phyloP scores from a whole-genome alignment of 139 green algal species.

The Chlorella sp. region DNA sequence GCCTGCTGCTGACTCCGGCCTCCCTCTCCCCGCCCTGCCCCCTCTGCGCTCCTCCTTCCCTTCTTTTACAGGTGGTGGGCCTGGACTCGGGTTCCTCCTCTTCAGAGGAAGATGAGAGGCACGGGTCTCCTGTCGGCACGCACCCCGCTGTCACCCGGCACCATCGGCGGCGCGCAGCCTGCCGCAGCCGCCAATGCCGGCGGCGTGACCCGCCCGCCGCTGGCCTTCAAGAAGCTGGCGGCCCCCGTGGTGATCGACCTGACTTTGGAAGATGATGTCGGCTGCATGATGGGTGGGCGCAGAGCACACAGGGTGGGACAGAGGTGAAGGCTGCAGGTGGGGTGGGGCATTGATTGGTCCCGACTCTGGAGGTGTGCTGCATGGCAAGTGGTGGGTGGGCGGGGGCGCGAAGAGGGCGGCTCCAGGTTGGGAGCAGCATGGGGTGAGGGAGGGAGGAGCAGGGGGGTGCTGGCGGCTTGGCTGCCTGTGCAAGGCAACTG shows the following conservation, averaged over 20 bases:
- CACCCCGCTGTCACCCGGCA: not conserved
- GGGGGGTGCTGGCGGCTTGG: too few species aligned
- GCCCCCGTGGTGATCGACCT: slow-evolving; percentile 12
- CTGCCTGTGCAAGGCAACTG: too few species aligned
- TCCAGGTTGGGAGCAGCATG: not conserved
- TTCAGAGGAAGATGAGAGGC: not conserved
- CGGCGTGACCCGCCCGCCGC: not conserved
- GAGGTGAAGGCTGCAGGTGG: too few species aligned
- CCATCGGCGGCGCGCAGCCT: too few species aligned
- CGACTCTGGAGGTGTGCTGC: too few species aligned
- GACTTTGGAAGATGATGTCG: not conserved
- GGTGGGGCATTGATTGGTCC: too few species aligned
- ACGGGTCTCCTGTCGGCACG: not conserved
- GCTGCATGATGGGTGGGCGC: slow-evolving; percentile 20
- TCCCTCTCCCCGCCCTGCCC: not conserved
- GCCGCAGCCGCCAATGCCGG: not conserved
- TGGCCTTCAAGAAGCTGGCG: slow-evolving; percentile 1
- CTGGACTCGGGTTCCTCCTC: not conserved
- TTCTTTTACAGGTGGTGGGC: not conserved
- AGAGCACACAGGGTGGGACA: too few species aligned
- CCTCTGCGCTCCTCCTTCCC: not conserved
- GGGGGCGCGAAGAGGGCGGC: too few species aligned
- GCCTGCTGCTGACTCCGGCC: too few species aligned
- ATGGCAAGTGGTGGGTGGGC: too few species aligned
- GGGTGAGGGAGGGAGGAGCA: too few species aligned